Base-by-base conservation (phyloP, 2,329 filamentous ascomycete species). In the Bretziella fagacearum region DNA sequence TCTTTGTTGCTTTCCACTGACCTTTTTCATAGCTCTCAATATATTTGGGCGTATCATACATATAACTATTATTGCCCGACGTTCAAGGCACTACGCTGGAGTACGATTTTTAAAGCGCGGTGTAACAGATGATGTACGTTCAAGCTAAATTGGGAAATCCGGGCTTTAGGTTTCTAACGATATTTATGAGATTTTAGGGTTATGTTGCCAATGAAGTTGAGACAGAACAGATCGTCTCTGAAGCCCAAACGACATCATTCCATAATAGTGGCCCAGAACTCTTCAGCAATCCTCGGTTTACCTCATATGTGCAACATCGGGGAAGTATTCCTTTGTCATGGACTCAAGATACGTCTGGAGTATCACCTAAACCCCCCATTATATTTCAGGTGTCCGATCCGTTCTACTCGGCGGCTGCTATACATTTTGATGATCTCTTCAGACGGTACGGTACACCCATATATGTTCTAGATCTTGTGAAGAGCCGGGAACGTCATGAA, bases 141-240 rank as follows among this genome's bases (percentile, higher is more conserved):
- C n/a, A 26, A 26, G 4, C 5, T n/a, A 53, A 40, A 11, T 26
- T 6, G 3, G 29, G 20, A 15, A 10, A 22, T 35, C 2, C 23
- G 2, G 18, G 8, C 18, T 18, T 3, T 18, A n/a, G 15, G 18
- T 20, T 17, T 5, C 3, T n/a, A 11, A 37, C 23, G 10, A n/a
- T 17, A 30, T 3, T 15, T 20, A 18, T 10, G 25, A 11, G 18
- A 43, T 40, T 47, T 45, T 39, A 69, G 59, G 89, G 91, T 11
- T 93, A 93, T 59, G 91, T 98, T 47, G 93, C 91, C 45, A 98
- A 98, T 58, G 93, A 98, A 62, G 91, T 98, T 20, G 93, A 98
- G 63, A 96, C 91, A 1, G 91, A 98, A 62, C 91, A 98, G 60
- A 95, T 98, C 51, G 87, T 98, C 4, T 91, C 87, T 0, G 91